Conservation (phyloP, 139 green algal species). For the Auxenochlorella protothecoides region DNA sequence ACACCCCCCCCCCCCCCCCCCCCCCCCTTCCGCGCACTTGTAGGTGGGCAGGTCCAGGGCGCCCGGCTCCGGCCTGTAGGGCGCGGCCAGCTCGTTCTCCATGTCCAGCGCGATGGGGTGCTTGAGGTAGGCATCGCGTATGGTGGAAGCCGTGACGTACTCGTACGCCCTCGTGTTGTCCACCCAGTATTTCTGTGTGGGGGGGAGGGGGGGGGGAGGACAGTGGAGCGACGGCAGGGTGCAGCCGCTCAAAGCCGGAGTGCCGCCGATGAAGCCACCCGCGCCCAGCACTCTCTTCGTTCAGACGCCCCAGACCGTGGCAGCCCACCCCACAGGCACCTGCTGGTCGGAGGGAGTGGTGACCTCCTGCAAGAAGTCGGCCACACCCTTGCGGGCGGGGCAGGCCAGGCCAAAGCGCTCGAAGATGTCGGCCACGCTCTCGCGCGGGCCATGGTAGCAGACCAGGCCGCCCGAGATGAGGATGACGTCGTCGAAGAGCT, state of each 20-base stretch:
- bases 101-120: slow-evolving; percentile 44
- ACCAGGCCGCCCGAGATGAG: slow-evolving; percentile 32
- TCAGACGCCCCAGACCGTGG: background rate
- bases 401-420: slow-evolving; percentile 37
- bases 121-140: slow-evolving; percentile 10
- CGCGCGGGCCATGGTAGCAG: slow-evolving; percentile 36
- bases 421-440: slow-evolving; percentile 51
- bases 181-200: slow-evolving; percentile 23
- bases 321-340: background rate
- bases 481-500: slow-evolving; percentile 35
- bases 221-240: background rate
- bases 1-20: background rate
- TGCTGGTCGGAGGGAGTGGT: slow-evolving; percentile 6
- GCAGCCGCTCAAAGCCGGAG: background rate
- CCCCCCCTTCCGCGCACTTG: background rate
- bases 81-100: slow-evolving; percentile 11
- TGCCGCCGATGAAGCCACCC: background rate
- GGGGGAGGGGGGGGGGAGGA: background rate
- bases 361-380: slow-evolving; percentile 77
- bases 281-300: background rate
- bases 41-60: slow-evolving; percentile 1
- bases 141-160: slow-evolving; percentile 1
- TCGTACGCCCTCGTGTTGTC: slow-evolving; percentile 3
- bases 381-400: slow-evolving; percentile 40
- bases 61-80: background rate